Conservation (phyloP, 2,329 filamentous ascomycete species). For the Sporothrix protearum region DNA sequence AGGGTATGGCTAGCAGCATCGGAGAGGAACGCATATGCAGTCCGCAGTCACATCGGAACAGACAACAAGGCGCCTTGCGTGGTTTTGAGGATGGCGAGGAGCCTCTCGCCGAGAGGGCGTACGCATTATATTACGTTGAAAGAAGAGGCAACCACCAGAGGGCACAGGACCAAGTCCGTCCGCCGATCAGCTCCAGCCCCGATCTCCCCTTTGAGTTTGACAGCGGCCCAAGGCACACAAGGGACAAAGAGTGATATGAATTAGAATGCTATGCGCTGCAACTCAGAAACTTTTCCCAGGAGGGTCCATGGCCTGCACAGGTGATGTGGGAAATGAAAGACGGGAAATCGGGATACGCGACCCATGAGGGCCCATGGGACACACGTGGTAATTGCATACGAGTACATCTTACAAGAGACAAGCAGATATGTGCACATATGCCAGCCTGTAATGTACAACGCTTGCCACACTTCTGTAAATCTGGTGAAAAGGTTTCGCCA, state of each 20-base stretch:
- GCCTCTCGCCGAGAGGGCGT: neutral
- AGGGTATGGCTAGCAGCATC: neutral
- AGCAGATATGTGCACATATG: neutral
- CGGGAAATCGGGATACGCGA: neutral
- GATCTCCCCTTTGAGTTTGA: conserved; percentile 3
- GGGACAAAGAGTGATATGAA: neutral
- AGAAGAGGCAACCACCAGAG: neutral
- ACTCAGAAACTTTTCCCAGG: neutral
- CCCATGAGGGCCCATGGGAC: neutral
- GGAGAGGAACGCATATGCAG: conserved; percentile 6
- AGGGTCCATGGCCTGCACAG: neutral
- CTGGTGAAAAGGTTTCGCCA: neutral
- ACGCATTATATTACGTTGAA: neutral
- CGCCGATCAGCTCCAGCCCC: neutral
- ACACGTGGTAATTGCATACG: neutral
- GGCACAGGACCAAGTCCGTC: neutral
- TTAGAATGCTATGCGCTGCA: neutral
- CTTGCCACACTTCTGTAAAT: neutral
- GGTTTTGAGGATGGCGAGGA: neutral
- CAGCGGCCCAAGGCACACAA: neutral
- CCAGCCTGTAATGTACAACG: no score
- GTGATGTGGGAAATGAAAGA: neutral
- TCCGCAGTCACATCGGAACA: conserved; percentile 12
- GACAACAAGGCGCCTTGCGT: neutral
- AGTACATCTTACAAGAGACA: neutral